Percentiles rank a stretch among this genome's conserved stretches.
Conservation (phyloP, 352 stramenopile species). For the Blastocystis sp. region DNA sequence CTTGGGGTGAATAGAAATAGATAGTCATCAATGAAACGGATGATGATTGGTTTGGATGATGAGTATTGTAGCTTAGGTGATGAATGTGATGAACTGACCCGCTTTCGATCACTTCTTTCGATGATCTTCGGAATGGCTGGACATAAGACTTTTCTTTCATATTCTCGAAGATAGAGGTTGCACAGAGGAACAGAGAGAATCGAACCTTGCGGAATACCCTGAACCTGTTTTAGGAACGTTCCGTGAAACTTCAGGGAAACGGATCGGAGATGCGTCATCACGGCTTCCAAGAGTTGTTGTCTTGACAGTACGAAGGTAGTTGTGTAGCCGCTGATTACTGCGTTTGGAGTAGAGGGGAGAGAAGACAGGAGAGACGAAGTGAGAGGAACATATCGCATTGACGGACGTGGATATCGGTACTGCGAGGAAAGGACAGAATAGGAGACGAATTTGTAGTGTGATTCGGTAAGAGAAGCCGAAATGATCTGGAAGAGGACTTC, state of each 20-base stretch:
- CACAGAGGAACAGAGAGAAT: conserved; percentile 18
- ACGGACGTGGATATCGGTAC: background rate
- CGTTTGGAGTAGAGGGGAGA: background rate
- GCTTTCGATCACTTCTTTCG: too few species aligned
- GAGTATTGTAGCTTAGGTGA: too few species aligned
- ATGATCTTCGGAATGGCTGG: background rate
- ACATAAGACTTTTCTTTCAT: background rate
- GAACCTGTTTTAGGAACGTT: background rate
- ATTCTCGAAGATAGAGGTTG: background rate
- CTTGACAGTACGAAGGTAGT: background rate
- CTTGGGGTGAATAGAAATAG: background rate
- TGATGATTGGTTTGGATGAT: too few species aligned
- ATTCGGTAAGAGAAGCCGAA: background rate
- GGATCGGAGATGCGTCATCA: background rate
- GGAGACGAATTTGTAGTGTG: background rate
- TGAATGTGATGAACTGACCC: too few species aligned
- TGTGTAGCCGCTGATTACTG: background rate
- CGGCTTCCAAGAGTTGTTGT: background rate
- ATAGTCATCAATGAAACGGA: conserved; percentile 14
- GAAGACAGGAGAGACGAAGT: background rate
- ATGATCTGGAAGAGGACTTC: background rate
- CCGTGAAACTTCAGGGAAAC: background rate
- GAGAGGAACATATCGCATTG: background rate
- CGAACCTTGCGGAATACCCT: background rate
- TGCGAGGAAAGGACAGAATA: background rate